Evolutionary conservation across 2,329 filamentous ascomycete genomes (phyloP).

Genomic region (Myotisia sp.): DNA sequence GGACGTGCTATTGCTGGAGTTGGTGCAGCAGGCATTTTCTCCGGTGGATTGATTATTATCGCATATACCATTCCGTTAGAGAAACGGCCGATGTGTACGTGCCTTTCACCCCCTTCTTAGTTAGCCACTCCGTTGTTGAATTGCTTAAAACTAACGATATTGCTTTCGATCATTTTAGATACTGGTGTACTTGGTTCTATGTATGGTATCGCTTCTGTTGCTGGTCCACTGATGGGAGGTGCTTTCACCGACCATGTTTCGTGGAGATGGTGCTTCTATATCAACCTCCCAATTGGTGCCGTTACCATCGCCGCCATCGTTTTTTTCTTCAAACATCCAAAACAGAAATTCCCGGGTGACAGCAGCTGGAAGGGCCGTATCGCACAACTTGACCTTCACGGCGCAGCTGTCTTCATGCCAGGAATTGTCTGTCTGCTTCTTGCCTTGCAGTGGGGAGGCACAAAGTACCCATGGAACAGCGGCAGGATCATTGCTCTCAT

Average conservation of each 20-base stretch:
- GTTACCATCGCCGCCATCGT: conserved; percentile 17
- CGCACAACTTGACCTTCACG: conserved; percentile 27
- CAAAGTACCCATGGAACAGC: conserved; percentile 32
- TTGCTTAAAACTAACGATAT: conserved; percentile 21
- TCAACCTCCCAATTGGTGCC: conserved; percentile 23
- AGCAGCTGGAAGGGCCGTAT: conserved; percentile 16
- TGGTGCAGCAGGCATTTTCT: conserved; percentile 26
- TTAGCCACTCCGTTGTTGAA: no score
- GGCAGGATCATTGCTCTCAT: conserved; percentile 36
- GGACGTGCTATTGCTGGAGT: conserved; percentile 31
- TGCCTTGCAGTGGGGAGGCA: conserved; percentile 36
- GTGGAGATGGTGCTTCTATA: conserved; percentile 34
- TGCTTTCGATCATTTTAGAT: conserved; percentile 1
- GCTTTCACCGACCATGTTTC: conserved; percentile 30
- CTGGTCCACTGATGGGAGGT: conserved; percentile 22
- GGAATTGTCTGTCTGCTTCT: conserved; percentile 35
- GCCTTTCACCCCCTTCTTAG: conserved; percentile 26
- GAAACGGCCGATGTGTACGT: conserved; percentile 11
- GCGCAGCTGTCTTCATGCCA: conserved; percentile 33
- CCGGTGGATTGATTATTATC: conserved; percentile 22
- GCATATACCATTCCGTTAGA: conserved; percentile 11
- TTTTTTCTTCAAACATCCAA: conserved; percentile 20
- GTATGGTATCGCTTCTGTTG: conserved; percentile 13
- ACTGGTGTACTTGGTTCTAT: conserved; percentile 12
- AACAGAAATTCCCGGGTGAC: conserved; percentile 14